Percentiles rank a stretch among this genome's conserved stretches.
Evolutionary conservation across 2,329 filamentous ascomycete species (phyloP).

Genomic region (Calonectria pseudoturangicola): DNA sequence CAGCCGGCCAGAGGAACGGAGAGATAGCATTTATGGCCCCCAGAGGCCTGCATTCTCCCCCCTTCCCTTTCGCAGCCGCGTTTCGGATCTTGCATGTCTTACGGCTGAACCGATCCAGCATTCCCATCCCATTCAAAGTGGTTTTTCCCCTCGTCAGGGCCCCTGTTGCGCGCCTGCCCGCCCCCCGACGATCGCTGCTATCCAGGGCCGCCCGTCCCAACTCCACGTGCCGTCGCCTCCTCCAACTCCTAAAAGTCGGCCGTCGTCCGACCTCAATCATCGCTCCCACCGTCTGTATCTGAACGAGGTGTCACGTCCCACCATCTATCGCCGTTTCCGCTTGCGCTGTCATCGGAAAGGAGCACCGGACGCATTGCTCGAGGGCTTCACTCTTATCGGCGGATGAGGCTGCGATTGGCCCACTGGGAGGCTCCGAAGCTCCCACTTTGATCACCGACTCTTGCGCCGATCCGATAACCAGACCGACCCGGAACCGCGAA

Average conservation of each 20-base stretch:
- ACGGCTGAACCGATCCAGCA: constrained; percentile 20
- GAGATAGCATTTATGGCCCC: constrained; percentile 10
- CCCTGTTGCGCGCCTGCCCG: constrained; percentile 18
- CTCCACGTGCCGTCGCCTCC: constrained; percentile 52
- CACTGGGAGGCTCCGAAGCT: constrained; percentile 45
- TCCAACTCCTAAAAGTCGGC: constrained; percentile 50
- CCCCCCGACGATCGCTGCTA: constrained; percentile 52
- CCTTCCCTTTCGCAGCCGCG: constrained; percentile 24
- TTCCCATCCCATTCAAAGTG: constrained; percentile 12
- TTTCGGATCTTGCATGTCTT: constrained; percentile 32
- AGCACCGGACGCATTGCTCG: constrained; percentile 40
- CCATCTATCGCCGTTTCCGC: constrained; percentile 37
- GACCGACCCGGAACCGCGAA: constrained; percentile 39
- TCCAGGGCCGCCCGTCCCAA: constrained; percentile 48
- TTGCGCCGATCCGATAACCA: constrained; percentile 49
- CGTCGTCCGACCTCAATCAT: constrained; percentile 43
- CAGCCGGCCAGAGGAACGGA: constrained; percentile 26
- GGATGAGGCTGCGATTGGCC: constrained; percentile 55
- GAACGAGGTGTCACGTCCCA: constrained; percentile 47
- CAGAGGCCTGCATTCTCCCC: constrained; percentile 5
- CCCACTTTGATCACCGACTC: constrained; percentile 45
- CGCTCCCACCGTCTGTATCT: constrained; percentile 36
- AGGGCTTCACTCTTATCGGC: constrained; percentile 37
- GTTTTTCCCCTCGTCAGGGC: constrained; percentile 18
- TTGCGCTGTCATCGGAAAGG: constrained; percentile 32